Evolutionary conservation across 2,329 filamentous ascomycete species (phyloP).

Genomic region (Venturia carpophila): DNA sequence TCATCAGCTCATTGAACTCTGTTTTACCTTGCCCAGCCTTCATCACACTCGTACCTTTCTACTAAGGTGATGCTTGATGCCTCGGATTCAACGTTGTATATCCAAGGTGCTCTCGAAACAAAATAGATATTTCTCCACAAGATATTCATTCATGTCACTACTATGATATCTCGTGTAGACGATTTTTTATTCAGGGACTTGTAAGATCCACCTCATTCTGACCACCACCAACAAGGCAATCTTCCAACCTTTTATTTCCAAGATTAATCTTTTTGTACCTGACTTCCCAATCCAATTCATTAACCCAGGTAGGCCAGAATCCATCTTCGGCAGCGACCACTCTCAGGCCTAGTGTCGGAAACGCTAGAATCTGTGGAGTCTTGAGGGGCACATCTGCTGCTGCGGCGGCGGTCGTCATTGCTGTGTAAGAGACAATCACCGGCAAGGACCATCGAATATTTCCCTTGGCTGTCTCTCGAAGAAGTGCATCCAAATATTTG

Average conservation of each 20-base stretch:
- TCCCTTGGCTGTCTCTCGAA: conserved; percentile 16
- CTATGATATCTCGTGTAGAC: too few relatives aligned
- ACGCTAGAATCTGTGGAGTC: conserved; percentile 23
- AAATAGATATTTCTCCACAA: too few relatives aligned
- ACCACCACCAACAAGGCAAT: conserved; percentile 10
- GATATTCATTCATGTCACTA: too few relatives aligned
- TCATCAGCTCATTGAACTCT: too few relatives aligned
- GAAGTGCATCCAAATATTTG: conserved; percentile 18
- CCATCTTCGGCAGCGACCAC: conserved; percentile 17
- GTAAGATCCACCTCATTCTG: neutral
- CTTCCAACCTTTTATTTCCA: conserved; percentile 2
- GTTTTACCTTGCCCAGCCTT: too few relatives aligned
- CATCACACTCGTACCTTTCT: too few relatives aligned
- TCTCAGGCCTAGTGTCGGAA: conserved; percentile 27
- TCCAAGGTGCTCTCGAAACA: too few relatives aligned
- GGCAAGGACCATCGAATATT: conserved; percentile 19
- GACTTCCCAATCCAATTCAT: conserved; percentile 23
- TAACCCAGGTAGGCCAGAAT: conserved; percentile 17
- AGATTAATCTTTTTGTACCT: conserved; percentile 25
- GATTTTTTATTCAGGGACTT: too few relatives aligned
- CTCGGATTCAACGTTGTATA: too few relatives aligned
- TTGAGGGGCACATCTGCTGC: neutral
- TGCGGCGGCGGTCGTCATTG: neutral
- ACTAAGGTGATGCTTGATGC: too few relatives aligned
- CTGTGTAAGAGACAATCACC: conserved; percentile 20